phyloP scores from a whole-genome alignment of 257 asterid species.

The Plantago ovata region DNA sequence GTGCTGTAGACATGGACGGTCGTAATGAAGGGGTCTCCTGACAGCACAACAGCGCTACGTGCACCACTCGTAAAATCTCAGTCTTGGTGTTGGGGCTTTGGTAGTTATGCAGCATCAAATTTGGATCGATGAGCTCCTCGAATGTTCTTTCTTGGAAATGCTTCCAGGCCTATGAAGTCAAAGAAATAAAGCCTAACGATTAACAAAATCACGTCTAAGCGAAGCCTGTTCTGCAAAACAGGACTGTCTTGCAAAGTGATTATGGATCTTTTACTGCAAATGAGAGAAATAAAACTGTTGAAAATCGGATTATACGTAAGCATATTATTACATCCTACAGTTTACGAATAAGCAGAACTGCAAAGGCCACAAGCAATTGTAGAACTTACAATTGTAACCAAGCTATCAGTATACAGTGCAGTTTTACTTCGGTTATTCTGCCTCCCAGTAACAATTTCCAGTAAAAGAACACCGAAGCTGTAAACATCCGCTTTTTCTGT shows the following conservation, averaged over 20 bases:
- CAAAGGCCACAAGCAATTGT: neutral
- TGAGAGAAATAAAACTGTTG: too few relatives aligned
- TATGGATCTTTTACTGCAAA: too few relatives aligned
- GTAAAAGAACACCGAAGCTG: conserved; percentile 68
- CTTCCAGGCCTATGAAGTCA: conserved; percentile 46
- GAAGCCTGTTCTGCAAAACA: too few relatives aligned
- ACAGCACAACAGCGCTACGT: conserved; percentile 67
- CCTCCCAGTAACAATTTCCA: conserved; percentile 61
- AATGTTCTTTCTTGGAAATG: conserved; percentile 50
- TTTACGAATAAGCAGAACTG: too few relatives aligned
- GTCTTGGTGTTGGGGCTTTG: conserved; percentile 24
- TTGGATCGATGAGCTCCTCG: conserved; percentile 60
- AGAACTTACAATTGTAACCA: conserved; percentile 48
- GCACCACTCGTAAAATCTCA: conserved; percentile 49
- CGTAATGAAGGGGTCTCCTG: conserved; percentile 54
- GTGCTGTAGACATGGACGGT: conserved; percentile 67
- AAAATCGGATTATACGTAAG: too few relatives aligned
- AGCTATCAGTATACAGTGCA: conserved; percentile 53
- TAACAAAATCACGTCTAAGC: neutral
- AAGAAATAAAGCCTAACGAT: neutral
- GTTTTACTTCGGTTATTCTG: conserved; percentile 60
- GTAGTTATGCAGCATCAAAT: conserved; percentile 45
- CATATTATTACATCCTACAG: too few relatives aligned
- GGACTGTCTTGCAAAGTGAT: neutral
- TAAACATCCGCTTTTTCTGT: conserved; percentile 70